These are phyloP conservation scores for Camelina hispida DNA, from an alignment of 345 rosid genomes.

Conservation along the genomic window DNA sequence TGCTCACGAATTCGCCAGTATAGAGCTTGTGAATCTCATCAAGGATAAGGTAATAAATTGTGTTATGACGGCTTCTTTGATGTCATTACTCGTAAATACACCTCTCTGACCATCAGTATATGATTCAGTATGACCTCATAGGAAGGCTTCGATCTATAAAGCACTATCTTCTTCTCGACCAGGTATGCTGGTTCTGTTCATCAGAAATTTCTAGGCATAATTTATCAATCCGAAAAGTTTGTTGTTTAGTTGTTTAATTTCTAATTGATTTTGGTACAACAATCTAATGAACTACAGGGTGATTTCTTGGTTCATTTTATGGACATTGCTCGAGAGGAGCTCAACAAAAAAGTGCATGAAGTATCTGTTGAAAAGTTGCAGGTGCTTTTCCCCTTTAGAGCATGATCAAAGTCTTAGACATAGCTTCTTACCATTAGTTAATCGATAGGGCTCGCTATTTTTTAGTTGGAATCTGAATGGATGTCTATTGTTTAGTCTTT, in stretches of 20 bases:
- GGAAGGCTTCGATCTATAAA: conserved; percentile 92
- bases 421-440: conserved; percentile 24
- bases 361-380: conserved; percentile 91
- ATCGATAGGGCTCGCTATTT: conserved; percentile 15
- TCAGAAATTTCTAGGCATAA: conserved; percentile 14
- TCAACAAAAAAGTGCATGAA: conserved; percentile 75
- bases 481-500: conserved; percentile 59
- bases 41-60: conserved; percentile 69
- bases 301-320: conserved; percentile 97
- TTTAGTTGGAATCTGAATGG: conserved; percentile 29
- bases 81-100: background rate
- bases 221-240: conserved; percentile 24
- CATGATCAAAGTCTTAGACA: conserved; percentile 6
- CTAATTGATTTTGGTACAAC: conserved; percentile 11
- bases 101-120: conserved; percentile 35
- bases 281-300: conserved; percentile 58
- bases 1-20: conserved; percentile 90
- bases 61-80: conserved; percentile 27
- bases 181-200: conserved; percentile 58
- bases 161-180: conserved; percentile 98
- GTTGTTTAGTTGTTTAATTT: conserved; percentile 11
- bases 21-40: conserved; percentile 83
- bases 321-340: conserved; percentile 98
- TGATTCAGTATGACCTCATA: conserved; percentile 78
- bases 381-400: conserved; percentile 49